Base-by-base conservation (phyloP, 1,284 basidiomycete species). In the Malassezia sp. region DNA sequence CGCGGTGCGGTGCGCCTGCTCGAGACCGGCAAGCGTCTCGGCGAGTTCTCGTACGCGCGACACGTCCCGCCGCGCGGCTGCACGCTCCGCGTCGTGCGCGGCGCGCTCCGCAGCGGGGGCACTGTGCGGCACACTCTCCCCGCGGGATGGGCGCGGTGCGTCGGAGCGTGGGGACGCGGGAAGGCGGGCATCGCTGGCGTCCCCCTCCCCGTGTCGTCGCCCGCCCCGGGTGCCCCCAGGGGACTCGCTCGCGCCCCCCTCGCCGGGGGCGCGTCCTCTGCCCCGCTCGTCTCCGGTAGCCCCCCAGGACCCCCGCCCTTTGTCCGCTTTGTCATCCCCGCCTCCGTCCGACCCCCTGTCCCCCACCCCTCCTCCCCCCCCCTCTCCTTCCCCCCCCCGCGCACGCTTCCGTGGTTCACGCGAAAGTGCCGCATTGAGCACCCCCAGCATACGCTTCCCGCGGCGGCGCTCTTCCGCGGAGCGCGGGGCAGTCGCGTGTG, bases 31-130 rank as follows among this genome's bases (percentile, higher is more conserved):
- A 9, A 53, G 27, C 20, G 42, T 30, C 37, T 41, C 52, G 21
- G 42, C 36, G 15, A 49, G 42, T n/a, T 15, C 14, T 9, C 27
- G 48, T 10, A 44, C 32, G 11, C 42, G 42, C 36, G 33, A 18
- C 32, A 27, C 12, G 17, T 45, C 41, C 2, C 10, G 20, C 4
- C 48, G 48, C 18, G 45, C 28, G 12, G 22, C 21, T 2, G 48
- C 48, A n/a, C 48, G 48, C 38, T 50, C 48, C 11, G 30, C 48
- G n/a, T 50, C 43, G 31, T 50, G 48, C n/a, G 42, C 36, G 7
- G 31, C 31, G 3, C 48, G 48, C 38, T 44, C 48, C 24, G 40
- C 39, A 6, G 31, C 46, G 5, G 38, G 26, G 2, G 32, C 32
- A 1, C 8, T 39, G 18, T 31, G 4, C 6, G 36, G 36, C 21